Evolutionary conservation across 2,329 filamentous ascomycete genomes (phyloP), one percentile per base, ranked within the genome.

Genomic region (Claviceps quebecensis): DNA sequence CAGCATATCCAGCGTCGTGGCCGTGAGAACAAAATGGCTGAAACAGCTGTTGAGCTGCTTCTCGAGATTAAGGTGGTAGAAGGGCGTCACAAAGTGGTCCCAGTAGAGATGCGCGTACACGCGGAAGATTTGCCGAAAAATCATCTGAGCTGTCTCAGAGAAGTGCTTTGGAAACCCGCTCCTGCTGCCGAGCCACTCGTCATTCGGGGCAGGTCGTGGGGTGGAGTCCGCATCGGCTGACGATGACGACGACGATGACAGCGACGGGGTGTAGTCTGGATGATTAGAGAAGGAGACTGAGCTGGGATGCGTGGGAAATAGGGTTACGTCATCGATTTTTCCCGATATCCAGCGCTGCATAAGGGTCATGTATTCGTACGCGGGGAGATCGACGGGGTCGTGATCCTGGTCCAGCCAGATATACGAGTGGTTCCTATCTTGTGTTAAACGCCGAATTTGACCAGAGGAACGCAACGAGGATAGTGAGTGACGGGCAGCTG

Each of bases 41-140:
- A 89, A 89, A 67, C 84, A 87, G 65, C 83, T 87, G 72, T 89
- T 89, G 55, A 89, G 74, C 59, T 86, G 82, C 65, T 86, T 83
- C 65, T 83, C 80, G 11, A 83, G 71, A 68, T 83, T 86, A 55
- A 89, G 75, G 64, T 87, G 82, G 69, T 86, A 88, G 68, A 87
- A 87, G 4, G 84, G 84, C 58, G 86, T 83, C 56, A 83, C 70
- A 68, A 86, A 97, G 68, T 96, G 90, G 52, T 87, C 86, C 77
- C 93, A 95, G 74, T 96, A 97, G 54, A 97, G 80, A 69, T 96
- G 90, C 45, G 91, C 84, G 63, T 96, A 96, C 59, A 95, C 89
- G 54, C 90, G 84, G 75, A 96, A 95, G 83, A 96, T 95, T 69
- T 95, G 90, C 60, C 88, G 84, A 72, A 95, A 88, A 60, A 95